These are phyloP conservation scores for Chondrostereum purpureum DNA, from an alignment of 1,284 basidiomycete genomes.

Conservation along the genomic window DNA sequence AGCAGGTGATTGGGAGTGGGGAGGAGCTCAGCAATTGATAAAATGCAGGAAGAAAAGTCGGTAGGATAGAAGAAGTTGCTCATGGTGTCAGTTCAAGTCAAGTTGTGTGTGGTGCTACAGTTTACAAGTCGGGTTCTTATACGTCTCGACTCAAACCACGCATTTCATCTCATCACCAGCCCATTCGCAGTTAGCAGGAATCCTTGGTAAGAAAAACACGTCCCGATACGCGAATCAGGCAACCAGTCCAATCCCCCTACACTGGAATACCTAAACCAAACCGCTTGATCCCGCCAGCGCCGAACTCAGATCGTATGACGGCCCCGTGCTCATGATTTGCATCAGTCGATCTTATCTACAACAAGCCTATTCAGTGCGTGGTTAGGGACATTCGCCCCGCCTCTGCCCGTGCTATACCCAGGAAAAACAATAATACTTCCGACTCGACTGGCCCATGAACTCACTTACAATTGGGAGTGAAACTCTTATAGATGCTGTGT, in stretches of 20 bases:
- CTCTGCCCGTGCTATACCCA: too few relatives aligned
- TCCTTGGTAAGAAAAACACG: not conserved
- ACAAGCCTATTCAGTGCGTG: too few relatives aligned
- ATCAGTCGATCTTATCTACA: not conserved
- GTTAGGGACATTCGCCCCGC: too few relatives aligned
- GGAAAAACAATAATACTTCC: too few relatives aligned
- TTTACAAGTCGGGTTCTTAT: not conserved
- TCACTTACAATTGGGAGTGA: too few relatives aligned
- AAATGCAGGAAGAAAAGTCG: constrained; percentile 27
- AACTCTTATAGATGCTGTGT: too few relatives aligned
- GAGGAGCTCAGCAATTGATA: constrained; percentile 20
- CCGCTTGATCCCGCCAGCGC: not conserved
- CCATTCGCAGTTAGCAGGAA: not conserved
- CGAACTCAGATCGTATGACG: not conserved
- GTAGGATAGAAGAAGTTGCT: constrained; percentile 21
- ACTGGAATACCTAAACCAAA: not conserved
- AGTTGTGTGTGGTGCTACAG: not conserved
- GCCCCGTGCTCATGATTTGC: not conserved
- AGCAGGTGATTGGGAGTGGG: constrained; percentile 31
- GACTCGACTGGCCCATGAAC: too few relatives aligned
- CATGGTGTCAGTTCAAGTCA: not conserved
- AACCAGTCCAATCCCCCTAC: not conserved
- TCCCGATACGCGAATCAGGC: too few relatives aligned
- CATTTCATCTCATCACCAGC: not conserved
- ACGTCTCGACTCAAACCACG: not conserved